A percentile compares a stretch with the other conserved stretches of the same genome.
phyloP scores from a whole-genome alignment of 768 basidiomycete genomes.

The Suillus variegatus region DNA sequence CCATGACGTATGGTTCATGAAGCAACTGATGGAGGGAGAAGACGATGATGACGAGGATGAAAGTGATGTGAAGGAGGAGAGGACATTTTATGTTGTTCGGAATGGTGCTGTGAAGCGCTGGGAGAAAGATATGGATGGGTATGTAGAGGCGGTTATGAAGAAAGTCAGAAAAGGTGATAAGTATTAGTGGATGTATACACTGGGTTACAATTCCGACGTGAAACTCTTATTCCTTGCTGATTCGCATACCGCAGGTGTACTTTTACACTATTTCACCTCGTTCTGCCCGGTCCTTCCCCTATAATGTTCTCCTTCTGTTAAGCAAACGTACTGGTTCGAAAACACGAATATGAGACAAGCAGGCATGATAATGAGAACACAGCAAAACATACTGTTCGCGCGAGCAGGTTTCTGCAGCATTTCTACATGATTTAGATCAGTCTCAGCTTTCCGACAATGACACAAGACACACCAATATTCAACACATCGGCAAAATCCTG shows the following conservation, averaged over 20 bases:
- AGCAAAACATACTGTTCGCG: not conserved
- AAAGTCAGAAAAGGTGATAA: conserved; percentile 16
- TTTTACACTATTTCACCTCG: not conserved
- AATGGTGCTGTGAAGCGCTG: conserved; percentile 26
- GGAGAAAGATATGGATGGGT: conserved; percentile 30
- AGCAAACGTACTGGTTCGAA: not conserved
- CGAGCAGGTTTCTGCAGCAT: not conserved
- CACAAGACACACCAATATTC: not conserved
- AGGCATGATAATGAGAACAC: not conserved
- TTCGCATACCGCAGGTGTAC: too few species aligned
- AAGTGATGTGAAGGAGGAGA: conserved; percentile 20
- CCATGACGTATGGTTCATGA: conserved; percentile 51
- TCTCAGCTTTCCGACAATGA: not conserved
- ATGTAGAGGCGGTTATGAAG: conserved; percentile 30
- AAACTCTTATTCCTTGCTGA: too few species aligned
- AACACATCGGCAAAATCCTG: not conserved
- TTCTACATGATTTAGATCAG: not conserved
- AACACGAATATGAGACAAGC: not conserved
- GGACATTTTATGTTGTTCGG: conserved; percentile 21
- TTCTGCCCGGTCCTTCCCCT: not conserved
- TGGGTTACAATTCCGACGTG: not conserved
- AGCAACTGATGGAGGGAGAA: conserved; percentile 24
- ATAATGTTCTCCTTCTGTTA: conserved; percentile 4
- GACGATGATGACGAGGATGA: conserved; percentile 23
- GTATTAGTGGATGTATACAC: not conserved